Evolutionary conservation across 352 stramenopile genomes (phyloP), one percentile per base, ranked within the genome.

Genomic region (Phytopythium cucurbitacearum): DNA sequence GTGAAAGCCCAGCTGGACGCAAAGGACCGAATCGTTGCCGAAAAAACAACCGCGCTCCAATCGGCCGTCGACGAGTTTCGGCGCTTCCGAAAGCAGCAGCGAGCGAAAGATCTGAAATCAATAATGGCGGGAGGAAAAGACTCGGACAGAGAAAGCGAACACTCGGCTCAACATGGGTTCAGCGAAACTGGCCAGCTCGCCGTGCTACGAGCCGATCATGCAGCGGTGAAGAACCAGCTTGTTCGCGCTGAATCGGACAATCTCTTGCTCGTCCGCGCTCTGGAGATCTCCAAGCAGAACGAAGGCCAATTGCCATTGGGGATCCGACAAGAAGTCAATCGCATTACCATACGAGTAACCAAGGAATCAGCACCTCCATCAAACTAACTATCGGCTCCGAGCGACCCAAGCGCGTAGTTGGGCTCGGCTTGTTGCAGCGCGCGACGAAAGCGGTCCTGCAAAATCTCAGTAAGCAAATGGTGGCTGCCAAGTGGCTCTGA

Each of bases 401-500:
- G n/a, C 12, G 48, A 52, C 47, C 48, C 41, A 39, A 81, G 37
- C 40, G 50, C 62, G 41, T 60, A 68, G 44, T 76, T 62, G 11
- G 67, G 51, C 0, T 33, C 42, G 1, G 65, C 16, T 21, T 76
- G 65, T 5, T 46, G 44, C 37, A 78, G 4, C 0, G 59, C 71
- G 44, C 63, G 37, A 35, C 67, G 69, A 62, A 87, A 93, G 21
- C 82, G 76, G 46, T 91, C 78, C 11, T 75, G 69, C 16, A 93
- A 42, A 12, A 91, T 76, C 38, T 91, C 70, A 0, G 76, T 73
- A 8, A 93, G 53, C 7, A 90, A 40, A 28, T 69, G 54, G 56
- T 93, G 80, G 32, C 80, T 80, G 40, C 78, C 76, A 12, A 93
- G 56, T 4, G 83, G 76, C 39, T 86, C 69, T 0, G 80, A 84